Evolutionary conservation across 208 protist species (phyloP).

Genomic region (Crithidia mellificae): DNA sequence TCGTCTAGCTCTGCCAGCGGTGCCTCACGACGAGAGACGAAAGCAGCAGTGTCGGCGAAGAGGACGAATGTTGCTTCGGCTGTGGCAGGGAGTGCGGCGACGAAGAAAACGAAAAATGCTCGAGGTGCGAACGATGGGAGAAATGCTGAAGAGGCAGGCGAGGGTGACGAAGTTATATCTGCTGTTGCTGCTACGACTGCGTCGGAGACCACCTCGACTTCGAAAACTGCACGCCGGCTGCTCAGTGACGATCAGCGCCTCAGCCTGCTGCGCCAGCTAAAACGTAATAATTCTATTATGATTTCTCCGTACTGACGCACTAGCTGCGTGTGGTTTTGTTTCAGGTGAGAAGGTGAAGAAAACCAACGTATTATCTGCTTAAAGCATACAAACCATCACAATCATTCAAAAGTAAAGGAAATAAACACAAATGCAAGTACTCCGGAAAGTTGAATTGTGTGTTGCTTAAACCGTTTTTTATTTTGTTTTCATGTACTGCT

Average conservation of each 20-base stretch:
- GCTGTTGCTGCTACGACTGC: neutral
- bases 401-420: too few species aligned
- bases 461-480: too few species aligned
- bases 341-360: too few species aligned
- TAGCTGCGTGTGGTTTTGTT: too few species aligned
- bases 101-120: neutral
- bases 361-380: too few species aligned
- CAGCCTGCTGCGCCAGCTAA: slow-evolving; percentile 27
- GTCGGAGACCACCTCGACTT: too few species aligned
- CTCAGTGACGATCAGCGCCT: slow-evolving; percentile 28
- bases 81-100: neutral
- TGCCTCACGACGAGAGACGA: neutral
- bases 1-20: neutral
- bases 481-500: too few species aligned
- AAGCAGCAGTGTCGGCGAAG: too few species aligned
- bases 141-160: neutral
- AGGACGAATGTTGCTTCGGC: neutral
- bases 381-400: too few species aligned
- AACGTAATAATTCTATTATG: slow-evolving; percentile 24
- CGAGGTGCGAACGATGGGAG: neutral
- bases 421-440: too few species aligned
- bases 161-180: neutral
- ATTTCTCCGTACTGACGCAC: slow-evolving; percentile 22
- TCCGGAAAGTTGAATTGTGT: too few species aligned
- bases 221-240: neutral